Evolutionary conservation across 2,329 filamentous ascomycete genomes (phyloP), one percentile per base, ranked within the genome.

Genomic region (Stylonectria norvegica): DNA sequence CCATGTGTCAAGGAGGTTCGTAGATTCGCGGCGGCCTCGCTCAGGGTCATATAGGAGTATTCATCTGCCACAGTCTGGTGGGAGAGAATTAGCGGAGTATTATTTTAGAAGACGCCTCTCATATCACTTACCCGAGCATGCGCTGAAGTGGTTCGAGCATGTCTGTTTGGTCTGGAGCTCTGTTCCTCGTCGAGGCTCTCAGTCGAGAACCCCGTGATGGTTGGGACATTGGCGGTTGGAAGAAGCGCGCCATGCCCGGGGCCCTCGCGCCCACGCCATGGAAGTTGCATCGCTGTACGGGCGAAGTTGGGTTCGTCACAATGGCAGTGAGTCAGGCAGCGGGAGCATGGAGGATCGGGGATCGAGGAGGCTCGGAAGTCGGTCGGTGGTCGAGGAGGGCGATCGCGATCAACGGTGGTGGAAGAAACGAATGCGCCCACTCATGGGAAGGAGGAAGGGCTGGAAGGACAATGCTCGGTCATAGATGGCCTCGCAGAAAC

Each of bases 1-100:
- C 93, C 93, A 58, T 87, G 78, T 11, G 76, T 81, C 18, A 95
- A 71, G n/a, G 90, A 96, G 4, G 91, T 94, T 49, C 83, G 76
- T 38, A 97, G 72, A 50, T 80, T 81, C 38, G 82, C 74, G 31
- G 89, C 89, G 9, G 86, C 85, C 65, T 95, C 86, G 59, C 83
- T 75, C 15, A 85, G 76, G n/a, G 82, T 84, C 60, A 96, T 77
- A 58, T 79, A 71, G 19, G 80, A 75, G 58, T 71, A 84, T 39
- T 80, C 72, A 43, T 83, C 78, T 41, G 81, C 79, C 31, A 77
- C 62, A 37, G 63, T 70, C 75, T 79, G 52, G 16, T 15, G 34
- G 30, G 35, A 20, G 11, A 20, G 34, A 37, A 38, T 58, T 43
- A 56, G 51, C 36, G 38, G 28, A n/a, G n/a, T n/a, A 20, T 27